Evolutionary conservation across 768 basidiomycete species (phyloP).

Genomic region (Naganishia antarctica): DNA sequence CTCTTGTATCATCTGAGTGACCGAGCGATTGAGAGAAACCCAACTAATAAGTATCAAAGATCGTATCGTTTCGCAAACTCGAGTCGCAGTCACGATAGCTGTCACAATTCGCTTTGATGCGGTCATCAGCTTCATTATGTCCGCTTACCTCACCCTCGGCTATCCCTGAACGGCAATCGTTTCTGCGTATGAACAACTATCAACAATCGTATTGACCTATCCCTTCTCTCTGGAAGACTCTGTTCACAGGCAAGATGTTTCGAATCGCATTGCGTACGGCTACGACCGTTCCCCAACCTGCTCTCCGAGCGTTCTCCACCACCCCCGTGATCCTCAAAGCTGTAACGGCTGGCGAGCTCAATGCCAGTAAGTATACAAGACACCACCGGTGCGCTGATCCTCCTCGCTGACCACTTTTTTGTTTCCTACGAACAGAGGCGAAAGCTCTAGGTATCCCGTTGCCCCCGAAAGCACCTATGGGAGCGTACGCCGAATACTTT

Average conservation of each 20-base stretch:
- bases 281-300: not conserved
- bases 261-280: slow-evolving; percentile 1
- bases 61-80: too few relatives aligned
- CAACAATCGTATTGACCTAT: too few relatives aligned
- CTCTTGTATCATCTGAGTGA: too few relatives aligned
- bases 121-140: too few relatives aligned
- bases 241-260: slow-evolving; percentile 11
- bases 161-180: too few relatives aligned
- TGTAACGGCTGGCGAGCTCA: not conserved
- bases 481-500: slow-evolving; percentile 28
- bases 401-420: not conserved
- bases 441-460: slow-evolving; percentile 14
- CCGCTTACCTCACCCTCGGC: too few relatives aligned
- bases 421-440: not conserved
- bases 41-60: too few relatives aligned
- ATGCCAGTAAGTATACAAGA: slow-evolving; percentile 2
- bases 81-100: too few relatives aligned
- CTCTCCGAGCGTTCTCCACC: slow-evolving; percentile 2
- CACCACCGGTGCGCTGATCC: not conserved
- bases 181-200: too few relatives aligned
- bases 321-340: not conserved
- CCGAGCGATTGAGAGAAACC: too few relatives aligned
- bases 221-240: too few relatives aligned
- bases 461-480: slow-evolving; percentile 26
- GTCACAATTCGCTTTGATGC: too few relatives aligned